Evolutionary conservation across 345 rosid species (phyloP), one percentile per base, ranked within the genome.

Genomic region (Corchorus capsularis): DNA sequence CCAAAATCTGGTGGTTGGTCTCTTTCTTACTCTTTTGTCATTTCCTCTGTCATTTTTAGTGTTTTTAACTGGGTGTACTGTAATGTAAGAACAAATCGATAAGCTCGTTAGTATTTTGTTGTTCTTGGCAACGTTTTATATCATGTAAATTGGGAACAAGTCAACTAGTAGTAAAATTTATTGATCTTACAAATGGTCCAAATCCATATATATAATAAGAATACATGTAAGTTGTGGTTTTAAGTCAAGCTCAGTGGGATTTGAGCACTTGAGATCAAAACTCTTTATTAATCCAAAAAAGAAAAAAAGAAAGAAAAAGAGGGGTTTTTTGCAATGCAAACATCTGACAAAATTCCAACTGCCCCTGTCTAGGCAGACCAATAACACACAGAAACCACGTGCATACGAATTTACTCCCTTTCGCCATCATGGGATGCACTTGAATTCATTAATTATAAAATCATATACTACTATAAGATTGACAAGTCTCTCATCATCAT

Each of bases 271-370:
- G 0, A 20, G 37, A 46, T 16, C 27, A 39, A 3, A 67, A 46
- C 47, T 39, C 47, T 16, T 35, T 6, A 6, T 35, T 6, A 6
- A 35, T 15, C 12, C 8, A 45, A 5, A 37, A 63, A 63, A 3
- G 67, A 27, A 27, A 27, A 27, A 27, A 27, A 27, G n/a, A n/a
- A n/a, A 5, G 41, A 4, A 39, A 39, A 39, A 6, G 6, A 2
- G 6, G 43, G 43, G 43, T 39, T 37, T 39, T 37, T 3, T 41
- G 11, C 8, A 49, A 49, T 41, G 11, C 8, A 49, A 49, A 15
- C 12, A 22, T 68, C 87, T 81, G 85, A 71, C 85, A 84, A 73
- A 79, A 81, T 77, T 77, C 87, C 77, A 81, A 77, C 81, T 71
- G 87, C 84, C 50, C 66, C 78, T 63, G 63, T 78, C 60, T 27